These are phyloP conservation scores for Talaromyces sp. DNA, from an alignment of 2,329 filamentous ascomycete species.

Conservation along the genomic window DNA sequence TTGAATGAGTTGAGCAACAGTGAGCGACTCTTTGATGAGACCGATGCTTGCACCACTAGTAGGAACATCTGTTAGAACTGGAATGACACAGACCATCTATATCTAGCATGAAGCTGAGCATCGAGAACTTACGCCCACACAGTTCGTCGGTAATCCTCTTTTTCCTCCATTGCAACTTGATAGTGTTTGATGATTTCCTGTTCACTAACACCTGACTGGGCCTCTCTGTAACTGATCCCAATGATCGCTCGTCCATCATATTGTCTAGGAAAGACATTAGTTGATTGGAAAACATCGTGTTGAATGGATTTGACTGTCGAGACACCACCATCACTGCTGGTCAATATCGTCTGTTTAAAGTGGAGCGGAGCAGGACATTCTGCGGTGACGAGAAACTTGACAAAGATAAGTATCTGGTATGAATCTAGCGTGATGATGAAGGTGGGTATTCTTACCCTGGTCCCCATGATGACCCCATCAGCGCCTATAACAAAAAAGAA, in stretches of 20 bases:
- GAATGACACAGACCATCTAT: too few species aligned
- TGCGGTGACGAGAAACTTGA: conserved; percentile 48
- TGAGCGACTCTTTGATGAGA: conserved; percentile 17
- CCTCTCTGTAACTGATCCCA: conserved; percentile 19
- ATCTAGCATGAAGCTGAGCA: too few species aligned
- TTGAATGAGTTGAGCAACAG: conserved; percentile 15
- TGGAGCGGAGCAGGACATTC: conserved; percentile 50
- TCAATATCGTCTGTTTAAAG: conserved; percentile 47
- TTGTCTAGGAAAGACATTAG: conserved; percentile 21
- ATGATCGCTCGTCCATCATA: conserved; percentile 24
- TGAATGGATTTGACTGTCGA: conserved; percentile 50
- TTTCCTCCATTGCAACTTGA: conserved; percentile 16
- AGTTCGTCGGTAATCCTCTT: conserved; percentile 20
- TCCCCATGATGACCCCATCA: conserved; percentile 26
- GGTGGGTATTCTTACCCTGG: conserved; percentile 13
- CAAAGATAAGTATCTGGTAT: conserved; percentile 20
- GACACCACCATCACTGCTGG: conserved; percentile 48
- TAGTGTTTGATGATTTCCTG: conserved; percentile 23
- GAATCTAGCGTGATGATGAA: not conserved
- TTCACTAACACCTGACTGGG: conserved; percentile 11
- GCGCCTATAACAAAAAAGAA: conserved; percentile 13
- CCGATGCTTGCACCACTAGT: conserved; percentile 23
- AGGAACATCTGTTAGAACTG: not conserved
- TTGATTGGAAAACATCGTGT: conserved; percentile 27
- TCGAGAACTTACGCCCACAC: conserved; percentile 22